Conservation (phyloP, 2,329 filamentous ascomycete species). For the Graphilbum fragrans region DNA sequence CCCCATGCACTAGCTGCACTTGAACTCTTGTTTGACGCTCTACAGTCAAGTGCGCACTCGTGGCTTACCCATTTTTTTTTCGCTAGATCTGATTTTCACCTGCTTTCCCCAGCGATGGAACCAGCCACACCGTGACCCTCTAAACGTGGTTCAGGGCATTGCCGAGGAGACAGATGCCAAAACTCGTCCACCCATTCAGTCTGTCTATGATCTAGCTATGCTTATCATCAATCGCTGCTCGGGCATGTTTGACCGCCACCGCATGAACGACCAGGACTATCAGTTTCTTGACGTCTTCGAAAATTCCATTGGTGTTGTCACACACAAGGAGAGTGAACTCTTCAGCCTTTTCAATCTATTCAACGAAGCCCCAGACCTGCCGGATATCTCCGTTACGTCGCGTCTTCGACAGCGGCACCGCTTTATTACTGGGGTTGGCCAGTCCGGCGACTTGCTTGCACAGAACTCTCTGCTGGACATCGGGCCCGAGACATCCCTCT, state of each 20-base stretch:
- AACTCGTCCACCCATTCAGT: conserved; percentile 44
- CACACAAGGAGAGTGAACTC: conserved; percentile 42
- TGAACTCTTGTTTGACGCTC: not conserved
- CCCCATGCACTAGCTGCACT: no score
- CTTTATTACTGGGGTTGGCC: no score
- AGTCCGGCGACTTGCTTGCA: no score
- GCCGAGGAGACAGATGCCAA: conserved; percentile 56
- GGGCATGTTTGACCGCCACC: conserved; percentile 47
- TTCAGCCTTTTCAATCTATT: conserved; percentile 48
- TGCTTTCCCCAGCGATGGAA: conserved; percentile 46
- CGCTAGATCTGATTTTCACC: conserved; percentile 42
- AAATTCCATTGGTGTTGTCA: conserved; percentile 42
- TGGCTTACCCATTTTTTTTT: not conserved
- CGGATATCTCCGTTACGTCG: no score
- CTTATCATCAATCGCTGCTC: conserved; percentile 48
- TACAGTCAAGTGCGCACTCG: not conserved
- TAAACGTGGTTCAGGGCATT: conserved; percentile 50
- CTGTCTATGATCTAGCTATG: conserved; percentile 50
- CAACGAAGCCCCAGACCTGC: conserved; percentile 43
- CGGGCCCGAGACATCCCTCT: conserved; percentile 44
- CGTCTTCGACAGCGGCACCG: not conserved
- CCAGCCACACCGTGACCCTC: conserved; percentile 47
- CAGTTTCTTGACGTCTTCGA: conserved; percentile 60
- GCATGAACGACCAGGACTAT: conserved; percentile 44
- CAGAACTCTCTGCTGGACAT: conserved; percentile 48